Evolutionary conservation across 1,284 basidiomycete genomes (phyloP), one percentile per base, ranked within the genome.

Genomic region (Trametes versicolor): DNA sequence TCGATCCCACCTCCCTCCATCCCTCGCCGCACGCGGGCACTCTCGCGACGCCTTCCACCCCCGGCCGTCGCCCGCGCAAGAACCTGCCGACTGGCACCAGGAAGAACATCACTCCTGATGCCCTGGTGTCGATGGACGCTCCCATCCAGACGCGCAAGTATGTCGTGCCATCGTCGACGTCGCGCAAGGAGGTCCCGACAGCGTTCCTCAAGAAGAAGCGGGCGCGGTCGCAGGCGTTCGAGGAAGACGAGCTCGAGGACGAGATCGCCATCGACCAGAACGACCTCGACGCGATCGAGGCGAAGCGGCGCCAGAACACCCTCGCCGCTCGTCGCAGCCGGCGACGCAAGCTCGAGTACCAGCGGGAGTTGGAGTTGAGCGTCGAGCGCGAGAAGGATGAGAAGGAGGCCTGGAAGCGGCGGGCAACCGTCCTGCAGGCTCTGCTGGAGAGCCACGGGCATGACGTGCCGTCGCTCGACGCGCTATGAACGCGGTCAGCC

Each of bases 251-350:
- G 13, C 81, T 79, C 4, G 86, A 86, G 63, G 85, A 85, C 25
- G 82, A 82, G 43, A 78, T 84, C 65, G 74, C 76, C 34, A 70
- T 70, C 27, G 66, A 50, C 25, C 69, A 79, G n/a, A 76, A 77
- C 12, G 89, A 87, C 75, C 75, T 84, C 69, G 84, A 89, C 67
- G 85, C 87, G 61, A 93, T 95, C 70, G 91, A 90, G 76, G 82
- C 82, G 27, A 95, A 95, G 83, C 85, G 93, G 49, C 83, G 90
- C 3, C 89, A 92, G 76, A 95, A 95, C 76, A 94, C 93, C 1
- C 76, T 95, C 15, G 93, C 93, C 0, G 93, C 93, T 45, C 83
- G 93, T 9, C 85, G 90, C 60, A 88, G 86, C 70, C 82, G 93
- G 8, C 88, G 88, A 84, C 83, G 93, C 48, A 95, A 94, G 83